Base-by-base conservation (phyloP, 352 stramenopile species). In the Pythium dissotocum region DNA sequence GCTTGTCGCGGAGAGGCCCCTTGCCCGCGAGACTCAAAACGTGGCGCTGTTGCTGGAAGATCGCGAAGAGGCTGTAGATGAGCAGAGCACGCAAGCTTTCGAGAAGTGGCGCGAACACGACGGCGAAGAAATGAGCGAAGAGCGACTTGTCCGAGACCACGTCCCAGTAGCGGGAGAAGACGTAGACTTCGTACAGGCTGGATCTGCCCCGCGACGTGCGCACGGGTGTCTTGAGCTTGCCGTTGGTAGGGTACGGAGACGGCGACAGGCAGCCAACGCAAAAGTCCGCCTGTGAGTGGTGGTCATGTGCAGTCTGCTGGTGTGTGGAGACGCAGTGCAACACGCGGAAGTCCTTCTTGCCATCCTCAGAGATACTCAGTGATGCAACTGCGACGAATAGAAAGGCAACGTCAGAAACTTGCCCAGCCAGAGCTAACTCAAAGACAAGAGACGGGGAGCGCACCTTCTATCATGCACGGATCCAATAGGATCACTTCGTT, bases 121-220 rank as follows among this genome's bases (percentile, higher is more conserved):
- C 51, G 24, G 80, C 82, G 12, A 90, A 57, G 51, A 93, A 90
- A 67, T 95, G 85, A 33, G 75, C 72, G 42, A 89, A 49, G 28
- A 90, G 67, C 51, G 87, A 89, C 61, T 87, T 85, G 77, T 95
- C 77, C 14, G 87, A 95, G 24, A 86, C 80, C 16, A 95, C 85
- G 51, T 86, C 81, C 84, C 87, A 91, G 58, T 95, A 94, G 38
- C 87, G 85, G 26, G 85, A 92, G 66, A 94, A 93, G 8, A 94
- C 78, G 66, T 95, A 93, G 16, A 93, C 77, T 61, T 89, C 78
- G 33, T 77, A 69, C n/a, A 69, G 28, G 36, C 67, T 53, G n/a
- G 46, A 53, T 16, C 46, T n/a, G 46, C 46, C 46, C 9, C 46
- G 46, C 5, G 46, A 53, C 8, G 46, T 53, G 21, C 46, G 18